Evolutionary conservation across 768 basidiomycete species (phyloP).

Genomic region (Omphalotus guepiniiformis): DNA sequence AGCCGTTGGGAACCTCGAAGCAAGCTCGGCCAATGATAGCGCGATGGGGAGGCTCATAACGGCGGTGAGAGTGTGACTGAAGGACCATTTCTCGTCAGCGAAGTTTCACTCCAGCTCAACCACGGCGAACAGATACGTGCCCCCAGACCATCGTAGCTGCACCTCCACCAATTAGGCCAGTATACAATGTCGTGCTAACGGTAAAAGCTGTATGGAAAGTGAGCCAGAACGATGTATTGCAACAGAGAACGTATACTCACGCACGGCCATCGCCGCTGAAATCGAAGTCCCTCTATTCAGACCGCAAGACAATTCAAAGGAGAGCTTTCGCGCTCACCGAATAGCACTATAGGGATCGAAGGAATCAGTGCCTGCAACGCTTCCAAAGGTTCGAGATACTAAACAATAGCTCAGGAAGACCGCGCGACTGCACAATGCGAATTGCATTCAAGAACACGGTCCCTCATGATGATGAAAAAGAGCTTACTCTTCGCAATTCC

Average conservation of each 20-base stretch:
- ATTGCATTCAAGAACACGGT: neutral
- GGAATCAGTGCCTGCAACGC: neutral
- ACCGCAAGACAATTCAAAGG: neutral
- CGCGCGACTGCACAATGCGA: neutral
- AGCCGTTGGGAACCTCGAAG: conserved; percentile 57
- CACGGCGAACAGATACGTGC: neutral
- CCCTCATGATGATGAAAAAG: neutral
- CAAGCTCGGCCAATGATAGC: conserved; percentile 53
- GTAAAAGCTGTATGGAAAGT: neutral
- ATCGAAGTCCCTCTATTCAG: neutral
- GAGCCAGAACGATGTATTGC: neutral
- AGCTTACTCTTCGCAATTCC: neutral
- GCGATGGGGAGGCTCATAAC: conserved; percentile 45
- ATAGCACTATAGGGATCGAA: neutral
- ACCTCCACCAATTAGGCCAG: neutral
- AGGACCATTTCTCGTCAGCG: neutral
- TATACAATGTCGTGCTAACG: neutral
- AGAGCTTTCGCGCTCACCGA: neutral
- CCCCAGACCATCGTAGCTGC: neutral
- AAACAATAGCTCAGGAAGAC: neutral
- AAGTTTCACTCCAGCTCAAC: neutral
- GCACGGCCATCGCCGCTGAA: neutral
- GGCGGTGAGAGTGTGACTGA: conserved; percentile 49
- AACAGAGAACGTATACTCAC: neutral
- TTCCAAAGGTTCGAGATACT: neutral